Evolutionary conservation across 225 moss, liverwort and hornwort species (phyloP).

Genomic region (Climacium dendroides): DNA sequence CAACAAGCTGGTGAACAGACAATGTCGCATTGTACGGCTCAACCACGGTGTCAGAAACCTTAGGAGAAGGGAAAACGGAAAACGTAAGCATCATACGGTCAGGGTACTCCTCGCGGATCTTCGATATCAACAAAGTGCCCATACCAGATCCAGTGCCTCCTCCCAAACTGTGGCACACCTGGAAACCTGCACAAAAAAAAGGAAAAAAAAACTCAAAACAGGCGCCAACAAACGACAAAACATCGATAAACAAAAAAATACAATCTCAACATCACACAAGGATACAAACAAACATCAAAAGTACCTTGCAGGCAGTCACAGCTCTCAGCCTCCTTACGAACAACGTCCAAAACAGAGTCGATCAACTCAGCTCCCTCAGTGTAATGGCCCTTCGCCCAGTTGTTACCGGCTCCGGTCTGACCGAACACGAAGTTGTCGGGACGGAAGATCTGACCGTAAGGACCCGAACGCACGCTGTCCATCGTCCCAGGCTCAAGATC

Average conservation of each 20-base stretch:
- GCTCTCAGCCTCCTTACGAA: slow-evolving; percentile 43
- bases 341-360: slow-evolving; percentile 39
- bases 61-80: slow-evolving; percentile 16
- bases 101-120: slow-evolving; percentile 34
- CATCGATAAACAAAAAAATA: fast-evolving
- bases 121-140: slow-evolving; percentile 20
- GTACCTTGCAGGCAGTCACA: slow-evolving; percentile 38
- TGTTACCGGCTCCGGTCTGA: slow-evolving; percentile 36
- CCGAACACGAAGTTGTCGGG: slow-evolving; percentile 48
- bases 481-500: slow-evolving; percentile 28
- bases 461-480: slow-evolving; percentile 21
- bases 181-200: neutral
- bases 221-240: too few relatives aligned
- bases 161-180: slow-evolving; percentile 26
- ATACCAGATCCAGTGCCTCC: slow-evolving; percentile 28
- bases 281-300: fast-evolving
- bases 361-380: slow-evolving; percentile 46
- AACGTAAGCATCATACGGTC: slow-evolving; percentile 31
- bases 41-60: slow-evolving; percentile 26
- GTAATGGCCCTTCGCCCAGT: slow-evolving; percentile 39
- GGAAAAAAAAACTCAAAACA: too few relatives aligned
- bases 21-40: slow-evolving; percentile 36
- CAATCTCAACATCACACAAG: fast-evolving
- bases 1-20: slow-evolving; percentile 30
- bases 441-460: slow-evolving; percentile 44